Percentiles rank a stretch among this genome's conserved stretches.
Evolutionary conservation across 495 filamentous ascomycete genomes (phyloP).

Genomic region (Lophium mytilinum): DNA sequence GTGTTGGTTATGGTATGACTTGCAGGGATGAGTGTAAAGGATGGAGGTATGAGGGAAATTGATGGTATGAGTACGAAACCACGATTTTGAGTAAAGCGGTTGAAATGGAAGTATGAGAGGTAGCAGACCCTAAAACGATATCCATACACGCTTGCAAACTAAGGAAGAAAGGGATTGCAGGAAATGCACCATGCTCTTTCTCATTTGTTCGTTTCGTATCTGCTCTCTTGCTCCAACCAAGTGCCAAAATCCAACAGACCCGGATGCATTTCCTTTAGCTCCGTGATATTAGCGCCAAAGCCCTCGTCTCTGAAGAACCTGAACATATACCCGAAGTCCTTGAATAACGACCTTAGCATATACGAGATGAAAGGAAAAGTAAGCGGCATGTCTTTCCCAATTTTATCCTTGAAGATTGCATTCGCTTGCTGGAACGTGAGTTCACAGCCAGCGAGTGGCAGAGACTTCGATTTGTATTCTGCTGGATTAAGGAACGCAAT

Average conservation of each 20-base stretch:
- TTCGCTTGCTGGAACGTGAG: constrained; percentile 44
- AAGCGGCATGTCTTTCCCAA: constrained; percentile 41
- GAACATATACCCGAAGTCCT: constrained; percentile 55
- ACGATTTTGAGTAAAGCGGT: too few species aligned
- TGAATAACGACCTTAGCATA: constrained; percentile 38
- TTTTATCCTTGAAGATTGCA: constrained; percentile 43
- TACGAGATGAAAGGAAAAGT: constrained; percentile 29
- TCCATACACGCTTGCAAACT: too few species aligned
- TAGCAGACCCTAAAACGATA: too few species aligned
- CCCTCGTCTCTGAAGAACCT: constrained; percentile 55
- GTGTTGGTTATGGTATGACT: too few species aligned
- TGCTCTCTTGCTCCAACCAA: constrained; percentile 54
- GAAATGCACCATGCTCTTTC: too few species aligned
- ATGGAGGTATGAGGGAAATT: too few species aligned
- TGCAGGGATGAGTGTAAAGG: too few species aligned
- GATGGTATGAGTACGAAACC: too few species aligned
- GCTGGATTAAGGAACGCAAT: constrained; percentile 49
- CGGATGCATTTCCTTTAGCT: constrained; percentile 43
- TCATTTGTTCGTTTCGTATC: neutral
- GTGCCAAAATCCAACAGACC: constrained; percentile 48
- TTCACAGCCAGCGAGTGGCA: constrained; percentile 55
- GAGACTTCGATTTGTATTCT: constrained; percentile 37
- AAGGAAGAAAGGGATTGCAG: too few species aligned
- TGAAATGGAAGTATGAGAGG: too few species aligned
- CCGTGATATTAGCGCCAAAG: constrained; percentile 51